Evolutionary conservation across 768 basidiomycete species (phyloP), one percentile per base, ranked within the genome.

Genomic region (Suillus spraguei): DNA sequence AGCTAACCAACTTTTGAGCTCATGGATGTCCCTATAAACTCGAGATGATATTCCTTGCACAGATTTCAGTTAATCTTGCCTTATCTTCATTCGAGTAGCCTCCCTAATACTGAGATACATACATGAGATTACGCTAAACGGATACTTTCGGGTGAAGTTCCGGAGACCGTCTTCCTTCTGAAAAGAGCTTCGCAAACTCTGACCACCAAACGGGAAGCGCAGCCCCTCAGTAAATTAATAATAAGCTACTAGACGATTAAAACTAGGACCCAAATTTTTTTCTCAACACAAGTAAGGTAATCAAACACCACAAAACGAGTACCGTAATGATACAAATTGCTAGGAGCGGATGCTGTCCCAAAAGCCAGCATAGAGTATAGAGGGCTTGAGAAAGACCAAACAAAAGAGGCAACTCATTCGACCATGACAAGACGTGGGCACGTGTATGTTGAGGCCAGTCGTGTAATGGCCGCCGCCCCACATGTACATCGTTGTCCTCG

Each of bases 341-440:
- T 24, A 38, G 22, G 22, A 56, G 9, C 24, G 55, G 55, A 17
- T 38, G 9, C 16, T 16, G 22, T 9, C 55, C 55, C 10, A 24
- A 16, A 16, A 39, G 36, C 55, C 55, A 56, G 17, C 55, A 56
- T 17, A 39, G 38, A 16, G 16, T 39, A 39, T 38, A 36, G n/a
- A 56, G 38, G 36, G 36, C 38, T 28, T 39, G 36, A 17, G 55
- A 39, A 39, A 39, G 22, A 56, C 16, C 55, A 24, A 56, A 38
- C 1, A 24, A 24, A 10, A 17, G 3, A 14, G 22, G 22, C 22
- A 56, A 28, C 16, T 5, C 5, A 38, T 39, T 24, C 17, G 24
- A 56, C 55, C 55, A 56, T 14, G 38, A 56, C 24, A 56, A 56
- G 24, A 56, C 16, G 9, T 38, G 55, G 16, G 38, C 24, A 9